Evolutionary conservation across 495 filamentous ascomycete species (phyloP), one percentile per base, ranked within the genome.

Genomic region (Oleoguttula mirabilis): DNA sequence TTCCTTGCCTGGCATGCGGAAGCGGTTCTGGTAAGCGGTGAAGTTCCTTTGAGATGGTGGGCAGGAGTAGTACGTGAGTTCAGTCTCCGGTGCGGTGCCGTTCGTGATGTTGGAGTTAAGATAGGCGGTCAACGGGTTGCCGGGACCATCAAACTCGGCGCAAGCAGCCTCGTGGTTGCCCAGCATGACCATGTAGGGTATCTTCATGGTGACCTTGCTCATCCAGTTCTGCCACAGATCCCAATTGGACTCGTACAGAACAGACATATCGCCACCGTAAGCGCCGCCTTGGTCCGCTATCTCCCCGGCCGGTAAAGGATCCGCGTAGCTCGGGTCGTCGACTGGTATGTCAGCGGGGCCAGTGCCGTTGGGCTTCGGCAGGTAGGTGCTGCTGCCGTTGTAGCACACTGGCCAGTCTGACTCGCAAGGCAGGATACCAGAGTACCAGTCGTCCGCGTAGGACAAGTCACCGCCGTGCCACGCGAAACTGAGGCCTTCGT

Each of bases 121-220:
- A 36, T 71, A 73, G 21, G 67, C 66, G 14, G 68, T 67, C 45
- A 71, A 40, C 16, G 58, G 37, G 41, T 71, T 67, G 32, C 57
- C 55, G 3, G 61, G 61, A 3, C 68, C 68, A 47, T 73, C 69
- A 36, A 70, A 71, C 52, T 71, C 70, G 32, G 60, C 52, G 30
- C 72, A 76, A 44, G 66, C 64, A 3, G 72, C 71, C 49, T 76
- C 72, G 55, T 76, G 72, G 55, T 72, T 75, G 0, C 68, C 69
- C 0, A 69, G 67, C n/a, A 61, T 56, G 22, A 69, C 67, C 68
- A 76, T 73, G 52, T 76, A 76, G 0, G 62, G 61, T 32, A 66
- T 67, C 22, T 58, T 55, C 4, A 52, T 61, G 0, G 69, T 55
- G 40, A 75, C 63, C 0, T 59, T 58, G 12, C 72, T 60, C 43